Conservation (phyloP, 805 yeast genomes). For the Zygosaccharomyces pseudorouxii region DNA sequence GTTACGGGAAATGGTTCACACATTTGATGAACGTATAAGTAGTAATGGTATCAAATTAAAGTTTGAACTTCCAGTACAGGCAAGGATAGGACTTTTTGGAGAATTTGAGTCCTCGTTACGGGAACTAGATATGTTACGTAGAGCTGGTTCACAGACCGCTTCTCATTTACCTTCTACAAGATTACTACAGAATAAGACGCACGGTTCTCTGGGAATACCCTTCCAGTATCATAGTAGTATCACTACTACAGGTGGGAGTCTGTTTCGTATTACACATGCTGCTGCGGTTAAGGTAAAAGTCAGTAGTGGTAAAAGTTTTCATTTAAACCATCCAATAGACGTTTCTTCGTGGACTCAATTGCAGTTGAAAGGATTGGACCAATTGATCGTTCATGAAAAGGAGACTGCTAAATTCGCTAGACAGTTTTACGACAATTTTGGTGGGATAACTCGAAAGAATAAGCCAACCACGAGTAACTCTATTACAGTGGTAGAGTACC, state of each 20-base stretch:
- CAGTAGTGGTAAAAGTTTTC: conserved; percentile 46
- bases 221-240: conserved; percentile 44
- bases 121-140: conserved; percentile 26
- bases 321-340: conserved; percentile 47
- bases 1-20: conserved; percentile 34
- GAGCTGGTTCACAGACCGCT: conserved; percentile 1
- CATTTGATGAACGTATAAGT: conserved; percentile 28
- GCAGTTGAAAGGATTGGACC: conserved; percentile 46
- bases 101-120: conserved; percentile 33
- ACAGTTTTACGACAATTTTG: conserved; percentile 34
- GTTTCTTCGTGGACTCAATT: conserved; percentile 50
- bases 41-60: conserved; percentile 28
- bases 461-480: conserved; percentile 19
- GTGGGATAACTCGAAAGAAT: conserved; percentile 34
- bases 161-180: conserved; percentile 14
- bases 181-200: conserved; percentile 30
- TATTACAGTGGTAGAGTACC: conserved; percentile 31
- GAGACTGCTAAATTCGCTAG: conserved; percentile 40
- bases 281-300: conserved; percentile 46
- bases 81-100: conserved; percentile 29
- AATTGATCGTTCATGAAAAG: conserved; percentile 51
- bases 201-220: conserved; percentile 27
- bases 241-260: conserved; percentile 44
- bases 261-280: conserved; percentile 51
- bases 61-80: conserved; percentile 24